phyloP scores from a whole-genome alignment of 2,329 filamentous ascomycete species.

The Colletotrichum graminicola region DNA sequence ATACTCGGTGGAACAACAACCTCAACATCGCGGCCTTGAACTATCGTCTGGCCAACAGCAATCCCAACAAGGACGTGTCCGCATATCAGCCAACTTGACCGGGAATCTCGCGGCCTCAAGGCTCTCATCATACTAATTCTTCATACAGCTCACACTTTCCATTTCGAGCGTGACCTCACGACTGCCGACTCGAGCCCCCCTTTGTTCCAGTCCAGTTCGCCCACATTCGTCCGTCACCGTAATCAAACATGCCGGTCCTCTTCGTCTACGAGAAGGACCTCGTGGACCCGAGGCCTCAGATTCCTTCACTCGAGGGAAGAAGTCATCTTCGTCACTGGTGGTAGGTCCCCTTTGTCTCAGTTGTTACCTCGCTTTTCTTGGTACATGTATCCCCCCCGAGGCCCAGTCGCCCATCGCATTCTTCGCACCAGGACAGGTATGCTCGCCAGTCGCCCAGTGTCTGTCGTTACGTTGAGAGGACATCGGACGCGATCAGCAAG shows the following conservation, averaged over 20 bases:
- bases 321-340: slow-evolving; percentile 64
- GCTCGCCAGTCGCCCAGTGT: neutral
- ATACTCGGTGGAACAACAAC: neutral
- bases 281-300: slow-evolving; percentile 40
- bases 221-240: neutral
- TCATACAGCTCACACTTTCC: too few relatives aligned
- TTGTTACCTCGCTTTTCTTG: neutral
- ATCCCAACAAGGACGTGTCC: neutral
- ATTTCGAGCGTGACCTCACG: too few relatives aligned
- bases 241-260: slow-evolving; percentile 3
- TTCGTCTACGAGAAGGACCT: slow-evolving; percentile 34
- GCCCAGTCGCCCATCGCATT: neutral
- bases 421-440: neutral
- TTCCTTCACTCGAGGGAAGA: slow-evolving; percentile 60
- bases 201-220: neutral
- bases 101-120: neutral
- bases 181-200: too few relatives aligned
- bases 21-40: neutral
- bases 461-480: neutral
- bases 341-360: slow-evolving; percentile 46
- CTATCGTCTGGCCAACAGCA: neutral
- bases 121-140: neutral
- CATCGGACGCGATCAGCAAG: neutral
- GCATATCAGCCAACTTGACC: neutral
- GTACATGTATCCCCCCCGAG: too few relatives aligned